Conservation (phyloP, 2,329 filamentous ascomycete genomes). For the Verticillium klebahnii region DNA sequence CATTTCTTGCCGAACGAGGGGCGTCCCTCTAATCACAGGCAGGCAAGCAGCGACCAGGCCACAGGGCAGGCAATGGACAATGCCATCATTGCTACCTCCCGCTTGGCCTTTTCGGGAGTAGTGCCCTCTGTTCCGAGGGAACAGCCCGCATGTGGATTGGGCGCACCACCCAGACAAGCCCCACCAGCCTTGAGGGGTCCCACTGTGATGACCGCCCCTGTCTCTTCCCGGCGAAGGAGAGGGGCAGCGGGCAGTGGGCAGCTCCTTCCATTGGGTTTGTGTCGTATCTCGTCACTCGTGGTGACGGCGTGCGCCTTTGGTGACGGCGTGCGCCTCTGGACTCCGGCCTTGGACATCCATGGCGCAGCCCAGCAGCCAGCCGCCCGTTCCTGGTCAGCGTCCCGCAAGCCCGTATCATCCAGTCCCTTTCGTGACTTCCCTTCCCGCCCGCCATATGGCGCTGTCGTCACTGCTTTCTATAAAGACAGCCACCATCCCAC, state of each 20-base stretch:
- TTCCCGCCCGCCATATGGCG: not conserved
- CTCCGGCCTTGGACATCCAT: not conserved
- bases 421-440: not conserved
- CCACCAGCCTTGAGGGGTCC: not conserved
- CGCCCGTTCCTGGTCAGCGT: not conserved
- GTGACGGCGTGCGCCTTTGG: not conserved
- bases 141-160: not conserved
- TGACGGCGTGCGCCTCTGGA: not conserved
- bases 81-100: conserved; percentile 1
- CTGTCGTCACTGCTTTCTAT: conserved; percentile 3
- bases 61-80: not conserved
- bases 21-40: not conserved
- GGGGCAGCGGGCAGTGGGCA: not conserved
- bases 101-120: not conserved
- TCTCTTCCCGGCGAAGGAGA: not conserved
- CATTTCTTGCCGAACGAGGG: not conserved
- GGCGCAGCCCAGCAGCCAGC: not conserved
- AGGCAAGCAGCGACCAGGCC: not conserved
- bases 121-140: not conserved
- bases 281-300: not conserved
- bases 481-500: not conserved
- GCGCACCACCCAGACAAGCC: not conserved
- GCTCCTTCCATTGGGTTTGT: not conserved
- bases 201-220: not conserved
- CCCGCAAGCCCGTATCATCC: not conserved